Conservation (phyloP, 2,329 filamentous ascomycete genomes). For the Diaporthe caulivora region DNA sequence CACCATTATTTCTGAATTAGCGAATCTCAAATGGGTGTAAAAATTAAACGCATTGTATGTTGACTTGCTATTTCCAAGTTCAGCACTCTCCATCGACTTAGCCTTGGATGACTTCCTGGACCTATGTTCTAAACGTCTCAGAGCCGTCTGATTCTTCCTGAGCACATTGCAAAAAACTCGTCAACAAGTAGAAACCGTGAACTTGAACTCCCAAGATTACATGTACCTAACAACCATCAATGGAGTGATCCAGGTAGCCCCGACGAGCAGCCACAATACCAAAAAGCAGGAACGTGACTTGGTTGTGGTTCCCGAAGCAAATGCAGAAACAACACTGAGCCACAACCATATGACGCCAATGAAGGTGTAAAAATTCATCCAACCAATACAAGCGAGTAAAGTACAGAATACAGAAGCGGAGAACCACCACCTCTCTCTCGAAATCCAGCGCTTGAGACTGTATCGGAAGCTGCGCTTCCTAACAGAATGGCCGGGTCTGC, state of each 20-base stretch:
- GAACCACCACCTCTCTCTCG: conserved; percentile 7
- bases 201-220: no score
- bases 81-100: no score
- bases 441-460: background rate
- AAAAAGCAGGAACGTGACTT: background rate
- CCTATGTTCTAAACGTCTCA: no score
- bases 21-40: no score
- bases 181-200: no score
- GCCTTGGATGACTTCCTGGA: no score
- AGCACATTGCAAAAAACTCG: no score
- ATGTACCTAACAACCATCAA: no score
- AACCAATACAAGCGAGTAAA: background rate
- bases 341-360: background rate
- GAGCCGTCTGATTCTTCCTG: no score
- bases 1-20: no score
- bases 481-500: background rate
- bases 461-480: background rate
- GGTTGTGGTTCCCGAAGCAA: background rate
- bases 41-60: no score
- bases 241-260: conserved; percentile 7
- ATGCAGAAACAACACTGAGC: background rate
- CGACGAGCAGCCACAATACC: background rate
- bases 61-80: no score
- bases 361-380: background rate
- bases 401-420: background rate